Evolutionary conservation across 441 rosid species (phyloP).

Genomic region (Mallotus japonicus): DNA sequence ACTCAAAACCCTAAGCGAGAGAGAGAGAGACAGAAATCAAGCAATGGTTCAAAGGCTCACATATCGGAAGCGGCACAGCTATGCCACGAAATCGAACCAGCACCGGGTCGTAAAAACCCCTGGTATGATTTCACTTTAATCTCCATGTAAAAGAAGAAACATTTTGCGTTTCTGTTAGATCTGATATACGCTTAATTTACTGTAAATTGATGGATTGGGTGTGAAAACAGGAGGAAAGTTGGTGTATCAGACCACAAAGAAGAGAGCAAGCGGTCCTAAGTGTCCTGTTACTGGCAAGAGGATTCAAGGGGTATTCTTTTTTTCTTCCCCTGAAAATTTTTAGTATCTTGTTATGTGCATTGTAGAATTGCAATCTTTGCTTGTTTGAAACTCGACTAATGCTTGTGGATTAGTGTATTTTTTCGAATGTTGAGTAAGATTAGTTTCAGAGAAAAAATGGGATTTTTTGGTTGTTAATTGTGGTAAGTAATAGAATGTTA

Average conservation of each 20-base stretch:
- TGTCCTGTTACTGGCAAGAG: constrained; percentile 73
- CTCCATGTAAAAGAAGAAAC: neutral
- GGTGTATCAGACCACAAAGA: constrained; percentile 62
- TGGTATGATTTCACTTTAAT: constrained; percentile 28
- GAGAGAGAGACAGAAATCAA: neutral
- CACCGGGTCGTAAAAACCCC: constrained; percentile 63
- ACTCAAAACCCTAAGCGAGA: constrained; percentile 30
- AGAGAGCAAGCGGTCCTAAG: constrained; percentile 73
- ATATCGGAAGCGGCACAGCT: constrained; percentile 57
- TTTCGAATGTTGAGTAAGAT: too few species aligned
- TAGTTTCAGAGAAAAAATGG: too few species aligned
- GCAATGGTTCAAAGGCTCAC: constrained; percentile 63
- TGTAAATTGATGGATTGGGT: too few species aligned
- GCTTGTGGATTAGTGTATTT: too few species aligned
- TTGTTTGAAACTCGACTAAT: too few species aligned
- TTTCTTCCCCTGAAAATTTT: too few species aligned
- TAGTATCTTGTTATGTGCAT: too few species aligned
- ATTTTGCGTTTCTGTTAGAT: neutral
- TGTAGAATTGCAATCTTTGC: too few species aligned
- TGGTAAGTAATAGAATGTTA: too few species aligned
- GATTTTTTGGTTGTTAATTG: too few species aligned
- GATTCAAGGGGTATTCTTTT: constrained; percentile 54
- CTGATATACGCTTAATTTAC: neutral
- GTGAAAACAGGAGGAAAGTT: constrained; percentile 52
- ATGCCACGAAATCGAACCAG: constrained; percentile 65